Percentiles rank a stretch among this genome's conserved stretches.
Conservation (phyloP, 2,329 filamentous ascomycete genomes). For the Drechslerella dactyloides region DNA sequence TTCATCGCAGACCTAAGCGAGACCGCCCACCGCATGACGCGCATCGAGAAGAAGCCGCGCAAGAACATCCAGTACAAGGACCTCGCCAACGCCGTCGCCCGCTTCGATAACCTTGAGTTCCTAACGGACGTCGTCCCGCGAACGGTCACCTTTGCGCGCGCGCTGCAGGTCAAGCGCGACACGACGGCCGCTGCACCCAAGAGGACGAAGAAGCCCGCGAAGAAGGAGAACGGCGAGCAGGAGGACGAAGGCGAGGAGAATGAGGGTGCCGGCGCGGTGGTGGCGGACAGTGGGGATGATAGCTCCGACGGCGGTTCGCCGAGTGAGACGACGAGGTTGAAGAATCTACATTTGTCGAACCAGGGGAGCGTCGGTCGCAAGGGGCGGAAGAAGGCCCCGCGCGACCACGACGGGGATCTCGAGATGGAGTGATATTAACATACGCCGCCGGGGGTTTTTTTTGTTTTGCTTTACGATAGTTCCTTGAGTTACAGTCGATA, state of each 20-base stretch:
- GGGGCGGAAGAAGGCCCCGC: constrained; percentile 21
- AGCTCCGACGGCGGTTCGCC: constrained; percentile 32
- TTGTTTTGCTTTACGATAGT: not conserved
- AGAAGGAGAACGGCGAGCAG: not conserved
- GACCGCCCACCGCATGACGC: constrained; percentile 84
- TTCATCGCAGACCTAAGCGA: constrained; percentile 91
- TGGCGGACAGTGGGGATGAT: constrained; percentile 12
- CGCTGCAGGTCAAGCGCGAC: constrained; percentile 46
- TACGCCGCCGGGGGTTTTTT: not conserved
- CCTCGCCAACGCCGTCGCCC: constrained; percentile 82
- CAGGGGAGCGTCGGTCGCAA: constrained; percentile 32
- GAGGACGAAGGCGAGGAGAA: constrained; percentile 4
- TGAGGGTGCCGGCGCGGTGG: constrained; percentile 9
- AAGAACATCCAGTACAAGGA: constrained; percentile 97
- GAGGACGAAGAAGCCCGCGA: constrained; percentile 2
- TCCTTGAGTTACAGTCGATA: no score
- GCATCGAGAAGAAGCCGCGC: constrained; percentile 87
- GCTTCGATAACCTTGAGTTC: constrained; percentile 94
- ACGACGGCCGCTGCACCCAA: no score
- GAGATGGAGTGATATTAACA: constrained; percentile 23
- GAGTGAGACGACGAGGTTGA: constrained; percentile 33
- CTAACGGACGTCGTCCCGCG: constrained; percentile 87
- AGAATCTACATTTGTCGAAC: constrained; percentile 39
- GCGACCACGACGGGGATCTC: constrained; percentile 41
- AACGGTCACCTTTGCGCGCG: constrained; percentile 77